Evolutionary conservation across 2,329 filamentous ascomycete genomes (phyloP), one percentile per base, ranked within the genome.

Genomic region (Beauveria brongniartii): DNA sequence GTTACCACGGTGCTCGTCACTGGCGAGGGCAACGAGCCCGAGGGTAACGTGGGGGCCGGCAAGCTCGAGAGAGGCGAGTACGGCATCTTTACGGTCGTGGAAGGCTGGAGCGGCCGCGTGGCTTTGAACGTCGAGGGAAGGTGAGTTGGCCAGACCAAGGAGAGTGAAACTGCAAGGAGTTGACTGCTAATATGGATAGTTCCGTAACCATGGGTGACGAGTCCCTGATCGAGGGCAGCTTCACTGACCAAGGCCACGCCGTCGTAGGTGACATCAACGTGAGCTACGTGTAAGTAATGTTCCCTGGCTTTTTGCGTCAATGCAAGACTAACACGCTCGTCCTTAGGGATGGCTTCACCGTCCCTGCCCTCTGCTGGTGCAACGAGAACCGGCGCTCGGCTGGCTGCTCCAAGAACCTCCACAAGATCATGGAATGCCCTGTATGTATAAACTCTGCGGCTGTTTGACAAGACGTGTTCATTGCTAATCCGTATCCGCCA

Each of bases 121-220:
- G 62, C 59, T 22, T 43, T 63, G 2, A 62, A 59, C 28, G 54
- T 58, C n/a, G 58, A 30, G 10, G 40, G 55, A 22, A 41, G 24
- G 62, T 61, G 50, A 46, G 56, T 44, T 37, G 34, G 7, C 8
- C 16, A 28, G 12, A 16, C 28, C 18, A 37, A 48, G 3, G 22
- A 16, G 18, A 43, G 20, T n/a, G 2, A 34, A 34, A 34, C 5
- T 16, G 30, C 34, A n/a, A 37, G 5, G 16, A 22, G 12, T 4
- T 5, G 20, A 18, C 0, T 24, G 30, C 48, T 51, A 37, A 54
- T 24, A 9, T 9, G 3, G 4, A n/a, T 26, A 61, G 59, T 20
- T 44, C 44, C 9, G 60, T 46, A 1, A 60, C 71, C n/a, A 71
- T 72, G 43, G 63, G 62, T 3, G 55, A 63, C 40, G 59, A 62